Evolutionary conservation across 1,284 basidiomycete species (phyloP).

Genomic region (Apiotrichum porosum): DNA sequence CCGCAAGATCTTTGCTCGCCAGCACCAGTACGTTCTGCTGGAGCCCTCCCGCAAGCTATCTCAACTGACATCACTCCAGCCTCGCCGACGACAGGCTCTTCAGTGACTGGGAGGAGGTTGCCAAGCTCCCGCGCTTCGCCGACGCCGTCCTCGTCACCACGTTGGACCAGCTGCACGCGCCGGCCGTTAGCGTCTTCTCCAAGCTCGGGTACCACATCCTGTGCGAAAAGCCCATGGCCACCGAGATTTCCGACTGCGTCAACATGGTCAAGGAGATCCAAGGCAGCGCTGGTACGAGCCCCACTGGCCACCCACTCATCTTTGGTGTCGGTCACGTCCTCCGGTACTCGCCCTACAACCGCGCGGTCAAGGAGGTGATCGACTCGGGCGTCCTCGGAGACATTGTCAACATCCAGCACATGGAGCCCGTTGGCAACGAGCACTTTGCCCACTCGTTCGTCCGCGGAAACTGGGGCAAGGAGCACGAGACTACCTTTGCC

Average conservation of each 20-base stretch:
- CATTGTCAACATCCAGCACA: conserved; percentile 61
- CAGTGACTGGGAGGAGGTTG: conserved; percentile 64
- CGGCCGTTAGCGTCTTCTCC: conserved; percentile 67
- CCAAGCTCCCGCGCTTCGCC: conserved; percentile 62
- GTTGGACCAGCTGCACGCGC: conserved; percentile 64
- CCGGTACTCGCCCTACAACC: conserved; percentile 75
- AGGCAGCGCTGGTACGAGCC: conserved; percentile 50
- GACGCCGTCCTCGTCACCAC: conserved; percentile 74
- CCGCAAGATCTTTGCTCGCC: conserved; percentile 56
- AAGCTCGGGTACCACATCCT: conserved; percentile 77
- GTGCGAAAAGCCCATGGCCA: conserved; percentile 88
- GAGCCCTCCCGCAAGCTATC: no score
- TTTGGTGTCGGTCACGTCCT: conserved; percentile 84
- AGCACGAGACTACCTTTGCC: conserved; percentile 66
- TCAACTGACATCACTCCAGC: no score
- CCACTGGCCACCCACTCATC: conserved; percentile 48
- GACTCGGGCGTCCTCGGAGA: conserved; percentile 66
- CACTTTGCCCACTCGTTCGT: conserved; percentile 63
- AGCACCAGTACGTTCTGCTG: conserved; percentile 48
- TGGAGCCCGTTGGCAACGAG: conserved; percentile 39
- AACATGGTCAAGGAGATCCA: conserved; percentile 67
- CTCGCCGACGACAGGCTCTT: conserved; percentile 66
- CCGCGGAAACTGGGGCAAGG: conserved; percentile 70
- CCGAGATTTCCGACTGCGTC: conserved; percentile 64
- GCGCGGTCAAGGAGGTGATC: conserved; percentile 63